Evolutionary conservation across 495 filamentous ascomycete genomes (phyloP).

Genomic region (Pseudomonodictys pantanalensis): DNA sequence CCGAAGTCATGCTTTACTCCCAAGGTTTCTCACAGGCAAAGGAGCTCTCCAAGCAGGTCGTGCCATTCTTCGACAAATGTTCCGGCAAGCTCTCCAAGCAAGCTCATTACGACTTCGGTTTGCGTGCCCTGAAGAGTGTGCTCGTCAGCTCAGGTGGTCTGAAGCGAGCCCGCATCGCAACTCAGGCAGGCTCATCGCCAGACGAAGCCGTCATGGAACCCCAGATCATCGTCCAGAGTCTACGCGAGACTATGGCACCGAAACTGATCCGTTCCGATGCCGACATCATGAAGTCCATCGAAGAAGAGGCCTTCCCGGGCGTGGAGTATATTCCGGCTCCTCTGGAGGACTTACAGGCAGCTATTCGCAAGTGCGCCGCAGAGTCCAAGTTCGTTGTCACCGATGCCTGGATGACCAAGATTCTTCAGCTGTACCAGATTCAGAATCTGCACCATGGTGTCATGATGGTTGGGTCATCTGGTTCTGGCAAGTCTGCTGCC

Average conservation of each 20-base stretch:
- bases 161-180: conserved; percentile 73
- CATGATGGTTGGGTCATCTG: conserved; percentile 98
- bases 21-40: conserved; percentile 98
- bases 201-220: conserved; percentile 79
- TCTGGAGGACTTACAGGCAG: conserved; percentile 69
- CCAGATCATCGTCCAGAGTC: conserved; percentile 98
- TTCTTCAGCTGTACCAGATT: conserved; percentile 94
- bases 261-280: conserved; percentile 93
- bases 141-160: conserved; percentile 94
- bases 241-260: conserved; percentile 96
- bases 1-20: conserved; percentile 99
- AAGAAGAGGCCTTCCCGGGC: conserved; percentile 83
- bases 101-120: conserved; percentile 97
- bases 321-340: conserved; percentile 89
- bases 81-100: conserved; percentile 79
- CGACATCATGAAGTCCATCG: conserved; percentile 79
- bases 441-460: conserved; percentile 97
- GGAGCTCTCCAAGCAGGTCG: conserved; percentile 83
- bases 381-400: conserved; percentile 83
- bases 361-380: conserved; percentile 76
- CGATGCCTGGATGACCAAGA: conserved; percentile 94
- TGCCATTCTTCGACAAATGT: conserved; percentile 97
- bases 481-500: conserved; percentile 88
- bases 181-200: conserved; percentile 52
- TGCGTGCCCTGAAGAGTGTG: conserved; percentile 96